Evolutionary conservation across 2,329 filamentous ascomycete species (phyloP), one percentile per base, ranked within the genome.

Genomic region (Monilinia fructigena): DNA sequence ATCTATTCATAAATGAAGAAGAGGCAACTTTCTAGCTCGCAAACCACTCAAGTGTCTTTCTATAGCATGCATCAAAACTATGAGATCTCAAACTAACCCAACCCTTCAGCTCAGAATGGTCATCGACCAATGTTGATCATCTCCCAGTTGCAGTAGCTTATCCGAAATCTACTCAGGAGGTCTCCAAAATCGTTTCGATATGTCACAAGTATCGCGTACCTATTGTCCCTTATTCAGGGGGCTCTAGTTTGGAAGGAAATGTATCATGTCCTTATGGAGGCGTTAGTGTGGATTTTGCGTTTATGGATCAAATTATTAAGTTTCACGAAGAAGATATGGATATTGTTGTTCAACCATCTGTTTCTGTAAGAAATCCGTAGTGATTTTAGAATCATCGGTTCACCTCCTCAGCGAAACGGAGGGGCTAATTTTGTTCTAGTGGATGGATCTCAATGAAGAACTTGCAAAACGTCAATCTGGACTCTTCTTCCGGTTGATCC

Each of bases 301-400:
- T 86, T 74, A 97, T 97, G 93, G 89, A 96, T 76, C 82, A 88
- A 73, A 89, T 97, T 35, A 72, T 97, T 40, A 82, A 88, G 64
- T 82, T 97, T 66, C 90, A 96, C 76, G 88, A 90, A 71, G 89
- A 91, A 4, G 93, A 97, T 76, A 92, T 97, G 90, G 93, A 97
- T 73, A 83, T 97, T 60, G 91, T 96, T 5, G 92, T 97, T 3
- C 93, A 97, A 76, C 93, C 93, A 3, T 91, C 90, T 8, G 89
- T 97, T 12, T 89, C 90, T 26, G 63, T 65, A 50, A 65, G 63
- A 28, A 6, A 5, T 4, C 31, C 2, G 14, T 5, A 50, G 16
- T 16, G 0, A 6, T 23, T 16, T 40, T n/a, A 6, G 31, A 14
- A 7, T 28, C 31, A 48, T 40, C 2, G 11, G n/a, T 65, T 28